Base-by-base conservation (phyloP, 2,329 filamentous ascomycete genomes). In the Calonectria honghensis region DNA sequence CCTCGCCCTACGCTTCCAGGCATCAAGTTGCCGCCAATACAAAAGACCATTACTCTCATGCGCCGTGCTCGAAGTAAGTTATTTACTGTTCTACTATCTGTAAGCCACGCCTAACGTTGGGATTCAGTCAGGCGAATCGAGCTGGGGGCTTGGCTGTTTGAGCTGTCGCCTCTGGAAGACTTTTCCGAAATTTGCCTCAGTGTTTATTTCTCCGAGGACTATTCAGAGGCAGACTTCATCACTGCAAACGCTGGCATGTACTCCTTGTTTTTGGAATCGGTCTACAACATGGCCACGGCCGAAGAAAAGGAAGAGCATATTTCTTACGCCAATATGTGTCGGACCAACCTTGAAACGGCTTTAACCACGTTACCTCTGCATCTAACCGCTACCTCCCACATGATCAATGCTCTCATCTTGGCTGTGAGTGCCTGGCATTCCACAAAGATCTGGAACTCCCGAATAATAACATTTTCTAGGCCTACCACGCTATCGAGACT, bases 141-240 rank as follows among this genome's bases (percentile, higher is more conserved):
- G 27, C 69, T 77, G 5, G 72, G 79, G 1, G 73, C 78, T 14
- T 84, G 82, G 82, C 74, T 82, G n/a, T 78, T 79, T 10, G 81
- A 82, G 31, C 83, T 83, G 37, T 68, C 83, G 6, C 78, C 82
- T 0, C 41, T 81, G 29, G 78, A 84, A 10, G 76, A 76, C 18
- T 84, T 85, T 70, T 78, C 80, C 1, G 82, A 84, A n/a, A 76
- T 82, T 24, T 83, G 81, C n/a, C 77, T 84, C 10, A 80, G 80
- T 14, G 79, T 85, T 2, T 85, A 84, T 61, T 84, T 84, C 61
- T 79, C 82, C 2, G 81, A 81, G 2, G 81, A 84, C 52, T 79
- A 81, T 57, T 78, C 81, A 7, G 81, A 84, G 29, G 77, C 82
- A 9, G 81, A 83, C 41, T 84, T 83, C 32, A 84, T 85, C 66